Conservation (phyloP, 2,329 filamentous ascomycete species). For the Alternaria incomplexa region DNA sequence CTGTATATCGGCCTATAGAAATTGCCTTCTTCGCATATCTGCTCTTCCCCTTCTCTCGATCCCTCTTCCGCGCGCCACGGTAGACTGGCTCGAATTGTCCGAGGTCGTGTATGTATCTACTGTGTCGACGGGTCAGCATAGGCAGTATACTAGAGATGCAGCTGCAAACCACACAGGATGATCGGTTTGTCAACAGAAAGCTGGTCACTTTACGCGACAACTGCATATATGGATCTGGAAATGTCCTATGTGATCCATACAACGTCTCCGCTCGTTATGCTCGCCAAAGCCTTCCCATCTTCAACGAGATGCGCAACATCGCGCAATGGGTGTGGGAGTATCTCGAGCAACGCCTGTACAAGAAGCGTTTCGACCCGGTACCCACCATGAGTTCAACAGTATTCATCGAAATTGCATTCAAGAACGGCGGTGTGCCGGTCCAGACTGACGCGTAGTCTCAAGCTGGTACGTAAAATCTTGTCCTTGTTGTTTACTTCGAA, state of each 20-base stretch:
- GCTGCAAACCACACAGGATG: background rate
- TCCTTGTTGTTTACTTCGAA: rapidly evolving
- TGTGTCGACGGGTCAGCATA: background rate
- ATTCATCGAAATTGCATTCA: too few relatives aligned
- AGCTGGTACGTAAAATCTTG: background rate
- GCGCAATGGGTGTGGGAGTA: too few relatives aligned
- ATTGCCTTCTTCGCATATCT: background rate
- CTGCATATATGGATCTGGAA: too few relatives aligned
- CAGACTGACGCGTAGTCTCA: background rate
- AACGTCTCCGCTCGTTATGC: too few relatives aligned
- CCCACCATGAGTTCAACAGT: too few relatives aligned
- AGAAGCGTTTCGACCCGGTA: too few relatives aligned
- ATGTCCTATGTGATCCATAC: too few relatives aligned
- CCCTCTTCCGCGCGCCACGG: background rate
- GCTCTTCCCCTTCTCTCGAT: background rate
- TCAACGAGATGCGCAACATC: too few relatives aligned
- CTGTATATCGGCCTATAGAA: background rate
- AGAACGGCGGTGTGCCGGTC: too few relatives aligned
- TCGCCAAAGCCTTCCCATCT: too few relatives aligned
- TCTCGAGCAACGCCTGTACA: too few relatives aligned
- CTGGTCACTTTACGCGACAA: too few relatives aligned
- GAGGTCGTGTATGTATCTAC: background rate
- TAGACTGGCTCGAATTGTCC: background rate
- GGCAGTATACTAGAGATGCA: background rate
- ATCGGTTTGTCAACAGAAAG: background rate